Conservation (phyloP, 768 basidiomycete genomes). For the Panus rudis region DNA sequence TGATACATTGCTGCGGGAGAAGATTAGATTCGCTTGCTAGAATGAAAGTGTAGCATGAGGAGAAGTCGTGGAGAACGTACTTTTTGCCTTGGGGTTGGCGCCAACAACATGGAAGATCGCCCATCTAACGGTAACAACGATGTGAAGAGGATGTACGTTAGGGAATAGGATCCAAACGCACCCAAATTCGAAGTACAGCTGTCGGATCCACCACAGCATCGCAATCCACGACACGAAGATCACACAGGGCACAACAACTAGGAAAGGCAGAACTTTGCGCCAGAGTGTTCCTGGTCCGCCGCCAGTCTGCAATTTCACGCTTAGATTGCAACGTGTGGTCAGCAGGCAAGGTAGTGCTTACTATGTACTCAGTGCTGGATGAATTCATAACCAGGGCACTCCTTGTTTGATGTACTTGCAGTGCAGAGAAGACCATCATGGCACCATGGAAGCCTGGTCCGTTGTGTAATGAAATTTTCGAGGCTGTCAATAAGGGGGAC, state of each 20-base stretch:
- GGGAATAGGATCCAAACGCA: slow-evolving; percentile 30
- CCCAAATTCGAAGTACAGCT: slow-evolving; percentile 81
- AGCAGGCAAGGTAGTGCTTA: slow-evolving; percentile 22
- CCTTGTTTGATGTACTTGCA: slow-evolving; percentile 74
- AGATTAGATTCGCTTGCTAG: background rate
- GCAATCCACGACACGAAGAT: slow-evolving; percentile 61
- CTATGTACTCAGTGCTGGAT: slow-evolving; percentile 26
- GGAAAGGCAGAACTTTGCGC: slow-evolving; percentile 51
- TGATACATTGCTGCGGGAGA: slow-evolving; percentile 72
- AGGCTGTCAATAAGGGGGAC: slow-evolving; percentile 13
- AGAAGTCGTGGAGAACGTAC: slow-evolving; percentile 37
- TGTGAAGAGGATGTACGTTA: background rate
- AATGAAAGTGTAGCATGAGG: background rate
- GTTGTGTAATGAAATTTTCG: background rate
- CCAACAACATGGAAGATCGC: slow-evolving; percentile 88
- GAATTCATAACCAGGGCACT: slow-evolving; percentile 42
- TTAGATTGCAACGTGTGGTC: background rate
- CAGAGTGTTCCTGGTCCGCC: slow-evolving; percentile 51
- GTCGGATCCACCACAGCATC: slow-evolving; percentile 60
- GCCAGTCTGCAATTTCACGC: slow-evolving; percentile 32
- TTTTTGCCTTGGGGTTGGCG: slow-evolving; percentile 78
- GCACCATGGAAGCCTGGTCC: slow-evolving; percentile 64
- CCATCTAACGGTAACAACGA: slow-evolving; percentile 50
- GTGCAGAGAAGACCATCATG: slow-evolving; percentile 63
- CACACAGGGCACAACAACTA: slow-evolving; percentile 66